Evolutionary conservation across 2,329 filamentous ascomycete genomes (phyloP).

Genomic region (Sporothrix brunneoviolacea): DNA sequence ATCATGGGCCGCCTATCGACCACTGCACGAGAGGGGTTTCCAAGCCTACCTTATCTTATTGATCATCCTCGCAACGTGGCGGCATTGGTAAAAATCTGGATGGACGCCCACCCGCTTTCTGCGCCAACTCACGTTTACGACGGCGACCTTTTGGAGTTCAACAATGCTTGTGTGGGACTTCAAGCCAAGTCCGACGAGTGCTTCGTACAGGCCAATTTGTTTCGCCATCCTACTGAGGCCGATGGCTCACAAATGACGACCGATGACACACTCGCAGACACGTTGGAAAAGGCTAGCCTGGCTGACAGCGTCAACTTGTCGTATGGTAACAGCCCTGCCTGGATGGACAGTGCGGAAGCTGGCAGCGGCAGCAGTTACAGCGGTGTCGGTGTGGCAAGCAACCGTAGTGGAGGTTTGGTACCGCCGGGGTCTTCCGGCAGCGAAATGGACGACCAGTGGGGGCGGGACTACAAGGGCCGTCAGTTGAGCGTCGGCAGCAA

Average conservation of each 20-base stretch:
- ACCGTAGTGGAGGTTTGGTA: not conserved
- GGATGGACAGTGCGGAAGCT: conserved; percentile 14
- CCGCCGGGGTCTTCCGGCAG: conserved; percentile 48
- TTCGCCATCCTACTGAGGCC: conserved; percentile 33
- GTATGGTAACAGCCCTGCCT: conserved; percentile 25
- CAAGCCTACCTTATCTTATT: conserved; percentile 85
- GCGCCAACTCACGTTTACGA: conserved; percentile 32
- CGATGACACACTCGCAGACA: conserved; percentile 36
- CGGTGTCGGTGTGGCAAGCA: not conserved
- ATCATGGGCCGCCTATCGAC: conserved; percentile 78
- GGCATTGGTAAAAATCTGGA: conserved; percentile 73
- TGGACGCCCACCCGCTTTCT: conserved; percentile 44
- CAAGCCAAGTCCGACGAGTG: conserved; percentile 47
- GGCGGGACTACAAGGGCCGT: conserved; percentile 21
- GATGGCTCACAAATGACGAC: conserved; percentile 18
- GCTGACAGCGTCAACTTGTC: conserved; percentile 31
- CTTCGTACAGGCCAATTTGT: conserved; percentile 41
- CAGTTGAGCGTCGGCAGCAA: conserved; percentile 21
- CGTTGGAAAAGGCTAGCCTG: conserved; percentile 38
- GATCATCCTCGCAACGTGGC: conserved; percentile 84
- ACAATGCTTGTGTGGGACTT: conserved; percentile 42
- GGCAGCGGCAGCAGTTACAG: not conserved
- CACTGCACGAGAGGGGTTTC: conserved; percentile 83
- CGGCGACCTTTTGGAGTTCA: conserved; percentile 49
- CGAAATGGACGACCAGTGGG: conserved; percentile 31